Evolutionary conservation across 2,329 filamentous ascomycete genomes (phyloP), one percentile per base, ranked within the genome.

Genomic region (Diaporthe caulivora): DNA sequence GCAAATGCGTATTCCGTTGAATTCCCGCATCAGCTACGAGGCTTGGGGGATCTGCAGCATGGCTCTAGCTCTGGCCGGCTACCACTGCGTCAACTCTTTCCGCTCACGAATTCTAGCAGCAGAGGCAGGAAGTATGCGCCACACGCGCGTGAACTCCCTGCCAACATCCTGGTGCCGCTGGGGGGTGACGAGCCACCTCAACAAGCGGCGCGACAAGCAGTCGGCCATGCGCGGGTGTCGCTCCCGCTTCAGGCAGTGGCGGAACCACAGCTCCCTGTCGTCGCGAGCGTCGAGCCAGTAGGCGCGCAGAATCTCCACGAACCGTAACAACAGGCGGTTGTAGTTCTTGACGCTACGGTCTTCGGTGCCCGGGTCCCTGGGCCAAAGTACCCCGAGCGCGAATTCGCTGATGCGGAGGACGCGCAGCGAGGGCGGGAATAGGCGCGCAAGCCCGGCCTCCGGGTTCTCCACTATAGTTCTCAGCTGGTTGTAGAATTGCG

Each of bases 221-320:
- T 34, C 5, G 29, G 29, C 44, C 44, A 18, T 17, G 62, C 62
- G 62, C 13, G 62, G 62, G 62, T 65, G 62, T 3, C 31, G 47
- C 62, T 70, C 42, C 31, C 60, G 17, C n/a, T 13, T 37, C 4
- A 37, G 18, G 26, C 29, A 60, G 37, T 40, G 13, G 37, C 47
- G 40, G 44, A 60, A 53, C 68, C 68, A 70, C 57, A 70, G 37
- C n/a, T 70, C 68, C 44, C 68, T 60, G 26, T 53, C 68, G 37
- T 0, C n/a, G 10, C 55, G 44, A 42, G 31, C 17, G 42, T 51
- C 24, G 31, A 70, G 68, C 68, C 68, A 70, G 34, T 51, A 18
- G 11, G 13, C n/a, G 21, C 54, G 54, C 54, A 70, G 42, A 4
- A 21, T 1, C 21, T 58, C 21, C 1, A 70, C 17, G 29, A 70